Percentiles rank a stretch among this genome's conserved stretches.
Conservation (phyloP, 1,284 basidiomycete genomes). For the Apiotrichum sp. region DNA sequence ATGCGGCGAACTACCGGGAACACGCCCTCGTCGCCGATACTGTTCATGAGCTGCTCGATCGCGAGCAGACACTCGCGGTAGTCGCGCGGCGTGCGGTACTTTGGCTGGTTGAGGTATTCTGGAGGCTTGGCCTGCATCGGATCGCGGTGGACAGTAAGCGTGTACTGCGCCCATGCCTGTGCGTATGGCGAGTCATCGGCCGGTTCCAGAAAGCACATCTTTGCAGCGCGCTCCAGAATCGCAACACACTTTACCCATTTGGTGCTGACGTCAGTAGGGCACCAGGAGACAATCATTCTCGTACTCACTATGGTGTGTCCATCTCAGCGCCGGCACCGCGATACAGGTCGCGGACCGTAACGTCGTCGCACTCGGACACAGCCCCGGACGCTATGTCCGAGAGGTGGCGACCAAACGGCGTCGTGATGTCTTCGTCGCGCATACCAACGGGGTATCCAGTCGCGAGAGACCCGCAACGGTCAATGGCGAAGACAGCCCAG, state of each 20-base stretch:
- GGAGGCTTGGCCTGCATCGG: slow-evolving; percentile 21
- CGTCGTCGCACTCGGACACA: slow-evolving; percentile 32
- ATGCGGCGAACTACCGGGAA: slow-evolving; percentile 28
- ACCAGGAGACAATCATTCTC: not conserved
- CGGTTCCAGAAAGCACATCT: slow-evolving; percentile 34
- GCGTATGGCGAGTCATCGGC: slow-evolving; percentile 32
- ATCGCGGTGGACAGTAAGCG: slow-evolving; percentile 13
- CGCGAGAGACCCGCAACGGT: slow-evolving; percentile 32
- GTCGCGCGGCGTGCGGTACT: slow-evolving; percentile 32
- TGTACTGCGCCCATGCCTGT: slow-evolving; percentile 28
- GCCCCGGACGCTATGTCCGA: slow-evolving; percentile 31
- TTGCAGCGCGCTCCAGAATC: slow-evolving; percentile 37
- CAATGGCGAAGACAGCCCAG: slow-evolving; percentile 37
- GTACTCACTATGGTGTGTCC: slow-evolving; percentile 30
- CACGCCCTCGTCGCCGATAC: slow-evolving; percentile 35
- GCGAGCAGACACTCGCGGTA: slow-evolving; percentile 31
- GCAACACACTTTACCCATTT: slow-evolving; percentile 33
- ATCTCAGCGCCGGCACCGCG: slow-evolving; percentile 14
- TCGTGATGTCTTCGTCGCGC: slow-evolving; percentile 36
- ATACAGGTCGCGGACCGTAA: slow-evolving; percentile 36
- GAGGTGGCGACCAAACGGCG: slow-evolving; percentile 34
- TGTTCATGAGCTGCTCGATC: slow-evolving; percentile 22
- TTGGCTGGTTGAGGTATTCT: slow-evolving; percentile 35
- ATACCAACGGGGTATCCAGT: slow-evolving; percentile 37
- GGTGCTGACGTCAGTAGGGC: not conserved